Conservation (phyloP, 306 rosid species). For the Cicer arietinum region DNA sequence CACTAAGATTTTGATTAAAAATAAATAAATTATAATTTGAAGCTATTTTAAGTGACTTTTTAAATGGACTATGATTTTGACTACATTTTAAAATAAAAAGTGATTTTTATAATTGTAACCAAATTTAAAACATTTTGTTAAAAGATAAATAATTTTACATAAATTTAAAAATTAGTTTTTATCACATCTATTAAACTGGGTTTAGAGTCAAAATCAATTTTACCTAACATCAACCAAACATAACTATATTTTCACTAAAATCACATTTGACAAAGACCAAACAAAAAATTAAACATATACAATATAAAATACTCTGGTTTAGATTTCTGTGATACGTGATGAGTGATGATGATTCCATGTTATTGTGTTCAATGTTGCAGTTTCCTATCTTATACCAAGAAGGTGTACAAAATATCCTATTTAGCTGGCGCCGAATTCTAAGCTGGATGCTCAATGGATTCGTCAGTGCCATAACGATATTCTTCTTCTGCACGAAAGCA, state of each 20-base stretch:
- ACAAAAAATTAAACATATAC: background rate
- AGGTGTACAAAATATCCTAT: constrained; percentile 85
- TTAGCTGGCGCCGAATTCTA: constrained; percentile 84
- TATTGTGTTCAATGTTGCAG: constrained; percentile 54
- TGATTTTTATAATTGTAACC: too few species aligned
- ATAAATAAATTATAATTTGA: too few species aligned
- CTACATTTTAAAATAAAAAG: too few species aligned
- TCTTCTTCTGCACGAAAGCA: constrained; percentile 76
- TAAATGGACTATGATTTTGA: too few species aligned
- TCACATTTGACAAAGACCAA: background rate
- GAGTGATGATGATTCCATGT: background rate
- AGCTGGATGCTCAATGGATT: constrained; percentile 90
- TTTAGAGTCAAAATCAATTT: too few species aligned
- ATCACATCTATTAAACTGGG: too few species aligned
- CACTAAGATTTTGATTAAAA: too few species aligned
- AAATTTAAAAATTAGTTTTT: too few species aligned
- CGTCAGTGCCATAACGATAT: constrained; percentile 63
- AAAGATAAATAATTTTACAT: too few species aligned
- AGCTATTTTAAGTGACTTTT: too few species aligned
- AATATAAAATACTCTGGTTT: background rate
- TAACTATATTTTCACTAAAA: background rate
- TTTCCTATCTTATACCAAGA: constrained; percentile 92
- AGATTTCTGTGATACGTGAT: background rate
- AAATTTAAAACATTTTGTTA: too few species aligned
- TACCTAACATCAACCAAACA: too few species aligned